Base-by-base conservation (phyloP, 129 eudicot genomes). In the Pittosporum tobira region DNA sequence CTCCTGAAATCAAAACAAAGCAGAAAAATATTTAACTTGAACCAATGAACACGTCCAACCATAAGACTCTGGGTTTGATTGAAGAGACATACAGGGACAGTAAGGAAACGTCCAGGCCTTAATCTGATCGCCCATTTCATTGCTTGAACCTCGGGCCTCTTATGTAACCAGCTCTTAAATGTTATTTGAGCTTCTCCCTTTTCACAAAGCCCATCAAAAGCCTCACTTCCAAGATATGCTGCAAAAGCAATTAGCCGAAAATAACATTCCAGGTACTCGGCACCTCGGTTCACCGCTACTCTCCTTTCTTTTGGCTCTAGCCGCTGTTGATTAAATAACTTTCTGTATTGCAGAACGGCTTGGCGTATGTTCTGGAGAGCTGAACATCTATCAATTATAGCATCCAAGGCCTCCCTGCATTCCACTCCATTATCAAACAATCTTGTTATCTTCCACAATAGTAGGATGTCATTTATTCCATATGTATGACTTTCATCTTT, bases 161-260 rank as follows among this genome's bases (percentile, higher is more conserved):
- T 88, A 65, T 75, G 87, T 52, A 90, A 75, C 98, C 98, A 90
- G 61, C 69, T 78, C 75, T 90, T 90, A 60, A 90, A 90, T 45
- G 83, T 82, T 75, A 75, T 78, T 73, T 58, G 80, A 22, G 61
- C 67, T 63, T 71, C 77, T 54, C 93, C 97, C 67, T 84, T 85
- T 63, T 69, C 80, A 70, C 85, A 84, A 71, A 84, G 76, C 23
- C 95, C 94, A 73, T 90, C 98, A 78, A 85, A 90, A 22, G 98
- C 95, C 73, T 90, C 94, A 67, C 98, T 90, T 67, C 98, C 98
- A 67, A 90, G 89, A 78, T 90, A 90, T 40, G 98, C 98, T 30
- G 95, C 81, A 76, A 90, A 90, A 59, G 98, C 95, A 78, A 90
- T 90, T 22, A 90, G 72, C 48, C 94, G 87, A 66, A 90, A 85